phyloP scores from a whole-genome alignment of 2,329 filamentous ascomycete species.

The Botrytis cinerea region DNA sequence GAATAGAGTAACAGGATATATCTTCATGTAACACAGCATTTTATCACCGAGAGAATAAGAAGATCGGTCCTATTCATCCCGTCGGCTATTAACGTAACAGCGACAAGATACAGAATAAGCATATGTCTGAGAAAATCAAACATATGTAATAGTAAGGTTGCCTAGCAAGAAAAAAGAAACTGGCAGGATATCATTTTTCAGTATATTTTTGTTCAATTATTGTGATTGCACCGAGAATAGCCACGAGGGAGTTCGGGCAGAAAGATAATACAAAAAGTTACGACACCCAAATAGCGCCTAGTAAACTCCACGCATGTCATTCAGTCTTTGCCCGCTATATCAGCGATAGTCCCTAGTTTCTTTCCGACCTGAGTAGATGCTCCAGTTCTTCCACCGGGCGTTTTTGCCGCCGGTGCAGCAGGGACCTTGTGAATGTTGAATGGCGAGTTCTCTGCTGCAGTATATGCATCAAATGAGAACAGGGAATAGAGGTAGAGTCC shows the following conservation, averaged over 20 bases:
- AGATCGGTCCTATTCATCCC: background rate
- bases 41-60: background rate
- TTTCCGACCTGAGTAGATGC: slow-evolving; percentile 37
- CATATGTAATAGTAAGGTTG: background rate
- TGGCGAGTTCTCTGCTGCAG: slow-evolving; percentile 58
- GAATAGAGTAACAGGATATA: background rate
- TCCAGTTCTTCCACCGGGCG: slow-evolving; percentile 33
- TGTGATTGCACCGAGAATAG: background rate
- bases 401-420: slow-evolving; percentile 29
- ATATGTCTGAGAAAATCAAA: background rate
- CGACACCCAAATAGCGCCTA: background rate
- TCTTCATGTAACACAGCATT: background rate
- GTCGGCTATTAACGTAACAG: too few relatives aligned
- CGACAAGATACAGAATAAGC: background rate
- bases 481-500: slow-evolving; percentile 63
- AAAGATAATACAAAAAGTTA: background rate
- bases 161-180: background rate
- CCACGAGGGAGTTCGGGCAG: background rate
- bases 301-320: slow-evolving; percentile 2
- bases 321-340: slow-evolving; percentile 29
- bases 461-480: slow-evolving; percentile 66
- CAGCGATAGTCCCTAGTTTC: slow-evolving; percentile 42
- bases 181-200: background rate
- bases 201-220: background rate
- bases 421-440: slow-evolving; percentile 54